These are phyloP conservation scores for Magnolia kwangsiensis DNA, from an alignment of 164 flowering plant species.

Conservation along the genomic window DNA sequence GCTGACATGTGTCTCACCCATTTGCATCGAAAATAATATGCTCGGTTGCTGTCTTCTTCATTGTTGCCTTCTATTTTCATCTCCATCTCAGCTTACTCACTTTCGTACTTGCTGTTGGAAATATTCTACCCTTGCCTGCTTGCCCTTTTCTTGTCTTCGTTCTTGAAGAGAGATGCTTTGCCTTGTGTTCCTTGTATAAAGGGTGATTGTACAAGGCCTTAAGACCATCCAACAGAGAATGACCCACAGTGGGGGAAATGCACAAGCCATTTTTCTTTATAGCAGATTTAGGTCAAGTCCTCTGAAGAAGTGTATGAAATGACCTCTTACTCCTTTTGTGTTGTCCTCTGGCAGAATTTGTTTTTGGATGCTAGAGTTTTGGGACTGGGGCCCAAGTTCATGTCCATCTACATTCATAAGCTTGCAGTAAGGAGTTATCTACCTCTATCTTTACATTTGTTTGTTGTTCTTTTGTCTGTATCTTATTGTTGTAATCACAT, in stretches of 20 bases:
- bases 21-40: too few relatives aligned
- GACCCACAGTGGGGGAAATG: background rate
- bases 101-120: too few relatives aligned
- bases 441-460: background rate
- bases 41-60: too few relatives aligned
- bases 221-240: too few relatives aligned
- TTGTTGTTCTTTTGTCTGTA: background rate
- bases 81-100: too few relatives aligned
- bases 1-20: too few relatives aligned
- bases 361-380: constrained; percentile 77
- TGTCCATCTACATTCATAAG: constrained; percentile 72
- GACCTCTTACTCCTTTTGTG: background rate
- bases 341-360: constrained; percentile 46
- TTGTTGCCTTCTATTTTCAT: too few relatives aligned
- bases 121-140: too few relatives aligned
- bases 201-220: background rate
- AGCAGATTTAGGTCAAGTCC: background rate
- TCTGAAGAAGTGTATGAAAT: background rate
- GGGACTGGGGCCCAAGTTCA: constrained; percentile 92
- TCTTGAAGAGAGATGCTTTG: background rate
- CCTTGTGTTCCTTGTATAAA: background rate
- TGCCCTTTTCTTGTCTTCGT: too few relatives aligned
- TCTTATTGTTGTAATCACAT: background rate
- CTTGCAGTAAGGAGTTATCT: constrained; percentile 56
- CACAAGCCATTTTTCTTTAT: background rate